Evolutionary conservation across 1,139 yeast genomes (phyloP), one percentile per base, ranked within the genome.

Genomic region (Magnusiomyces suaveolens): DNA sequence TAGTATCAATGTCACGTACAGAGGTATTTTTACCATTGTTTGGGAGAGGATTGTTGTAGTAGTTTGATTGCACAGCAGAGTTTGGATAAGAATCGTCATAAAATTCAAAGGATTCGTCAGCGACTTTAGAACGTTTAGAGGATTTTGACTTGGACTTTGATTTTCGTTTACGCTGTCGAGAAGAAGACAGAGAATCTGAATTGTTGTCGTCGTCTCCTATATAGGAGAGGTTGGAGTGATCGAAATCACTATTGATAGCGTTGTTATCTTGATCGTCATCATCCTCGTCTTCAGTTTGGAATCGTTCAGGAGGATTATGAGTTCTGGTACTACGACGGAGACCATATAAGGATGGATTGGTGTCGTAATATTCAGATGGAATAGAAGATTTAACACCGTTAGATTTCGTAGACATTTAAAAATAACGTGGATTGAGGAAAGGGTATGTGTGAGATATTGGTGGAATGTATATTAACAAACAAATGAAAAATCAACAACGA

Each of bases 271-370:
- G 61, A 56, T 63, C 57, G 32, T 58, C 55, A 48, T 63, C 68
- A 29, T 33, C 38, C 21, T 33, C 43, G 3, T 70, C 74, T 25
- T 70, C 75, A 39, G 74, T 71, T 12, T 69, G 71, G 59, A 75
- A 78, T 48, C 76, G 71, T 25, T 78, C 81, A 1, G 70, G 68
- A 2, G 77, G 75, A 20, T 69, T 69, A 60, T 83, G 79, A 23
- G 87, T 83, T 62, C 97, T 78, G 48, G 85, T 83, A 38, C 95
- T 86, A 63, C 97, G 79, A 67, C 97, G 80, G 57, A 92, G 76
- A 2, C 98, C 98, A 64, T 90, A 92, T 36, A 92, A 77, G 69
- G 88, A 96, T 1, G 98, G 97, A 68, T 88, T 67, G 55, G 62
- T 60, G 33, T 65, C 67, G 50, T 55, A 55, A 21, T 25, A 49